Base-by-base conservation (phyloP, 108 stramenopile species). In the Fragilaria radians region DNA sequence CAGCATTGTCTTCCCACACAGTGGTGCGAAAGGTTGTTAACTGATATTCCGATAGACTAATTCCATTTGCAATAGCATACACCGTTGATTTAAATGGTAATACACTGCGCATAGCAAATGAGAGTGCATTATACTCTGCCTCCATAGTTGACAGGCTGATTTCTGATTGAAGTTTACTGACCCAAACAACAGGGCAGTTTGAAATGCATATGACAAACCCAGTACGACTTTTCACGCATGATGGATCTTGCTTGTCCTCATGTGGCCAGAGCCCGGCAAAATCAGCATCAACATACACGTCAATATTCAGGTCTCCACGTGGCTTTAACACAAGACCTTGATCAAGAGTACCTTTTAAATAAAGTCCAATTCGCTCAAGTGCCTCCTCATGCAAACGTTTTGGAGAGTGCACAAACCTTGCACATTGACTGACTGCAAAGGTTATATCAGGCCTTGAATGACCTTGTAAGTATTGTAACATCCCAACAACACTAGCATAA, bases 1-100 rank as follows among this genome's bases (percentile, higher is more conserved):
- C 75, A 21, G 42, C 61, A 34, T 85, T 80, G 54, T 83, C 78
- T 64, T 83, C 79, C 17, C 52, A 57, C 0, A 84, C 57, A 14
- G 27, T 74, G 0, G 62, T 51, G 26, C 72, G 51, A 34, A 78
- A 46, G 5, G 50, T n/a, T 22, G 64, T 36, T 1, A 46, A 4
- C 1, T 25, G 5, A 24, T 68, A 5, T 28, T 46, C 33, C 17
- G 28, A 0, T 9, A 67, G 0, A 9, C 48, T 48, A 28, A 71
- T 4, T 3, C n/a, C 21, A 5, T 32, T 11, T 27, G 31, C 7
- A 4, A 77, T 21, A 14, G 23, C 29, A 26, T 61, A 1, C 1
- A 72, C 47, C 4, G 73, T 30, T 30, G 63, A 49, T 1, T 55
- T 32, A n/a, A 78, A 9, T 19, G 77, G 74, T 19, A 84, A 31